Conservation (phyloP, 129 eudicot genomes). For the Escallonia rubra region DNA sequence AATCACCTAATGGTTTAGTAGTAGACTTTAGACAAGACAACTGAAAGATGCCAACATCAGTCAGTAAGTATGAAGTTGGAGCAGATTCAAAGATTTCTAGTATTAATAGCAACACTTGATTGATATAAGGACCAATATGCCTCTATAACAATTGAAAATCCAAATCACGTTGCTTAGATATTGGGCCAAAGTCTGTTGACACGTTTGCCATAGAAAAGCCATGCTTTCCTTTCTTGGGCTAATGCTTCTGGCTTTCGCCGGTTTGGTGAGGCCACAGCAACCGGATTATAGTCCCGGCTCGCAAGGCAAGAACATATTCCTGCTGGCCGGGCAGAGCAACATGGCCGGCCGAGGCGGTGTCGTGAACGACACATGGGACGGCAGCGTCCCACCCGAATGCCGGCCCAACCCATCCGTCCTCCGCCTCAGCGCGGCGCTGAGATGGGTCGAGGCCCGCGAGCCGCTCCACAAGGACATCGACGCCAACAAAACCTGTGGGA, state of each 20-base stretch:
- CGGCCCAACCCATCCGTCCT: slow-evolving; percentile 32
- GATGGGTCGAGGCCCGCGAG: slow-evolving; percentile 65
- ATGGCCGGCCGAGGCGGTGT: slow-evolving; percentile 94
- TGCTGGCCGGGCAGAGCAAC: slow-evolving; percentile 91
- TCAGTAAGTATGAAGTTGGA: too few relatives aligned
- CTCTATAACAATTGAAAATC: too few relatives aligned
- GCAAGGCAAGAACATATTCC: slow-evolving; percentile 33
- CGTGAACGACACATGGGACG: slow-evolving; percentile 56
- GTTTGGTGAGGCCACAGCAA: slow-evolving; percentile 17
- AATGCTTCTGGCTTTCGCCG: slow-evolving; percentile 25
- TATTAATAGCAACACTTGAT: too few relatives aligned
- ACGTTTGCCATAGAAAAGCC: background rate
- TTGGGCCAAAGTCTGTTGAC: background rate
- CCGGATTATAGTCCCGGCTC: background rate
- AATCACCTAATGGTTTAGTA: too few relatives aligned
- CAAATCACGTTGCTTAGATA: too few relatives aligned
- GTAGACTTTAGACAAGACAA: too few relatives aligned
- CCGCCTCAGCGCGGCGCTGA: slow-evolving; percentile 41
- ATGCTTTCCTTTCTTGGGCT: slow-evolving; percentile 22
- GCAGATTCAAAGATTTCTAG: too few relatives aligned
- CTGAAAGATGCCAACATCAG: too few relatives aligned
- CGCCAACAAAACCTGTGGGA: slow-evolving; percentile 42
- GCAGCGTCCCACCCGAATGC: slow-evolving; percentile 49
- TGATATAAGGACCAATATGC: too few relatives aligned
- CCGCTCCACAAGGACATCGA: slow-evolving; percentile 79